Percentiles rank a stretch among this genome's conserved stretches.
These are phyloP conservation scores for Urochloa ruziziensis DNA, from an alignment of 176 grass and related monocot species.

Conservation along the genomic window DNA sequence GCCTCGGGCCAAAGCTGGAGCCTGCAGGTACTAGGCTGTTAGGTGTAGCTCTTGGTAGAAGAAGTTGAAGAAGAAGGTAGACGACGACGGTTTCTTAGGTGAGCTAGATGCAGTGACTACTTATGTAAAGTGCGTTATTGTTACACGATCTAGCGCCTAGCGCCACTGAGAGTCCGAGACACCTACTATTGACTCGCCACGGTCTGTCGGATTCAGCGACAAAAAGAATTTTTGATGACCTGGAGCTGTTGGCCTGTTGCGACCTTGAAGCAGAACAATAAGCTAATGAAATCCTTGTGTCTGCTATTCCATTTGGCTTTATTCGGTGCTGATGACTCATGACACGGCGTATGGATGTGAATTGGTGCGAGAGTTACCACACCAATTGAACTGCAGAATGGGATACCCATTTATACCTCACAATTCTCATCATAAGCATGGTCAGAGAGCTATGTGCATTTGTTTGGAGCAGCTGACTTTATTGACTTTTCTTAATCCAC, in stretches of 20 bases:
- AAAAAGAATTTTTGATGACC: constrained; percentile 40
- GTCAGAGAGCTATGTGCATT: no score
- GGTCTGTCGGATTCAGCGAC: constrained; percentile 30
- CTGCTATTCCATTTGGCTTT: neutral
- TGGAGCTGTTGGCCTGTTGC: constrained; percentile 39
- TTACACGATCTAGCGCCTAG: constrained; percentile 48
- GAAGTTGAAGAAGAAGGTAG: constrained; percentile 36
- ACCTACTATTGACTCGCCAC: constrained; percentile 25
- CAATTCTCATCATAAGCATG: no score
- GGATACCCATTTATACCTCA: no score
- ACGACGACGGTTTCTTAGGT: constrained; percentile 52
- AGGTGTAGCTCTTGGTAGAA: constrained; percentile 46
- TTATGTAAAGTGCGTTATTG: constrained; percentile 59
- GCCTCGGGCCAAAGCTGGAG: neutral
- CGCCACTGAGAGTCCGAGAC: constrained; percentile 18
- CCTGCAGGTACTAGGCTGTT: constrained; percentile 35
- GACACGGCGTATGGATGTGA: no score
- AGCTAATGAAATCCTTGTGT: constrained; percentile 32
- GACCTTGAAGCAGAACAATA: constrained; percentile 54
- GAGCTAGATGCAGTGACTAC: constrained; percentile 60
- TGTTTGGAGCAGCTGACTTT: no score
- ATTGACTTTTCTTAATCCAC: no score
- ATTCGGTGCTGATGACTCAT: no score
- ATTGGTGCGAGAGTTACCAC: no score
- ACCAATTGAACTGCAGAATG: no score